These are phyloP conservation scores for Claviceps fusiformis DNA, from an alignment of 2,329 filamentous ascomycete species.

Conservation along the genomic window DNA sequence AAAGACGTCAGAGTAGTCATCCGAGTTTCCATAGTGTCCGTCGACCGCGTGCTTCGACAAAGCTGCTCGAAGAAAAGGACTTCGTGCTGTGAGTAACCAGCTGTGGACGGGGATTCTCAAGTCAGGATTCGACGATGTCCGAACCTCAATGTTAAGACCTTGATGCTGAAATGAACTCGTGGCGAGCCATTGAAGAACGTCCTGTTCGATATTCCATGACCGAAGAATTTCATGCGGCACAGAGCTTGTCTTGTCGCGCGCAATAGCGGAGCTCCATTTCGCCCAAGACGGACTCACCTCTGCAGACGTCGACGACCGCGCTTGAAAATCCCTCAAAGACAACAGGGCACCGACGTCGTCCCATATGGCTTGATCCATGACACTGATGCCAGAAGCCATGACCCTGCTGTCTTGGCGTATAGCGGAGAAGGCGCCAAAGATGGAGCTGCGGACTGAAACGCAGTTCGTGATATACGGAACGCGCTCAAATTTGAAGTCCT, in stretches of 20 bases:
- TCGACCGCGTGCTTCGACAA: conserved; percentile 40
- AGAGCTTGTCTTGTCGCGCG: conserved; percentile 32
- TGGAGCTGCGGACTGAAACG: conserved; percentile 70
- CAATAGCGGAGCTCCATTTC: conserved; percentile 18
- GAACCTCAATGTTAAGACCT: conserved; percentile 30
- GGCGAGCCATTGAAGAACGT: conserved; percentile 39
- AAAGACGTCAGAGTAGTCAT: conserved; percentile 16
- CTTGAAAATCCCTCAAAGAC: conserved; percentile 48
- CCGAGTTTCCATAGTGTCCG: conserved; percentile 7
- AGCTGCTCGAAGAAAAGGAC: conserved; percentile 49
- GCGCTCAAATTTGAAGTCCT: conserved; percentile 91
- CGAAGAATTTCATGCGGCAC: conserved; percentile 41
- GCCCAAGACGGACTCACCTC: conserved; percentile 27
- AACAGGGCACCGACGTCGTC: conserved; percentile 58
- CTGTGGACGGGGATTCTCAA: conserved; percentile 68
- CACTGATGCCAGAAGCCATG: conserved; percentile 54
- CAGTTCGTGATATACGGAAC: conserved; percentile 80
- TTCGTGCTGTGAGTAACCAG: conserved; percentile 67
- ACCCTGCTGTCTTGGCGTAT: conserved; percentile 75
- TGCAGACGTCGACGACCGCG: conserved; percentile 18
- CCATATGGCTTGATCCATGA: conserved; percentile 58
- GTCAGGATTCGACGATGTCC: conserved; percentile 50
- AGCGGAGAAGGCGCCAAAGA: conserved; percentile 80
- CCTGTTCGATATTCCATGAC: conserved; percentile 52
- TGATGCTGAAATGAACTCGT: conserved; percentile 24